A percentile compares a stretch with the other conserved stretches of the same genome.
Conservation (phyloP, 345 rosid species). For the Combretum micranthum region DNA sequence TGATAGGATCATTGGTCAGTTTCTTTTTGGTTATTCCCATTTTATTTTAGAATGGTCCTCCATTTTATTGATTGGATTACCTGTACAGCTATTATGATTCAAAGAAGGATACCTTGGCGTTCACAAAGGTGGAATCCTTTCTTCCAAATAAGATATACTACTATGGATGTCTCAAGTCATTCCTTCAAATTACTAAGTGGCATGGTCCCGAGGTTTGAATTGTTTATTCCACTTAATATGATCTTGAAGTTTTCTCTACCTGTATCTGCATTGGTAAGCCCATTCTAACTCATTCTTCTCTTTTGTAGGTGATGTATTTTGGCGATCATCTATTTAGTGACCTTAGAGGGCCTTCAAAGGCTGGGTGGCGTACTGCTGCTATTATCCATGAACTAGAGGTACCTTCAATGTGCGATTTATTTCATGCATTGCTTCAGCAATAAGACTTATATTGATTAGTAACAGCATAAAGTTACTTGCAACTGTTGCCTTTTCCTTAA, state of each 20-base stretch:
- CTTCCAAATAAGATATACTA: conserved; percentile 73
- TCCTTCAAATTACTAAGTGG: conserved; percentile 93
- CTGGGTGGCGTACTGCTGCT: conserved; percentile 99
- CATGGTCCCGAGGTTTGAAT: conserved; percentile 83
- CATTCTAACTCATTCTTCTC: conserved; percentile 6
- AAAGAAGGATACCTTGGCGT: conserved; percentile 79
- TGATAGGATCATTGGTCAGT: background rate
- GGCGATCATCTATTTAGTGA: conserved; percentile 99
- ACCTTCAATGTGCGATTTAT: conserved; percentile 13
- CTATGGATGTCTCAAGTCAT: conserved; percentile 85
- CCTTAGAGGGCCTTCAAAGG: conserved; percentile 88
- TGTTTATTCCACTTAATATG: conserved; percentile 1
- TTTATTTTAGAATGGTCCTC: background rate
- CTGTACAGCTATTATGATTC: conserved; percentile 71
- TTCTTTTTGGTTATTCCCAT: background rate
- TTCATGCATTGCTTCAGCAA: no score
- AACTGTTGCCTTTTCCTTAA: no score
- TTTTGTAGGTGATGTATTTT: conserved; percentile 78
- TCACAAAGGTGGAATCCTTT: conserved; percentile 75
- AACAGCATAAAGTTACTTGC: no score
- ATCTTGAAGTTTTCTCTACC: background rate
- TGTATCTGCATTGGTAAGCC: background rate
- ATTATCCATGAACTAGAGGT: conserved; percentile 95
- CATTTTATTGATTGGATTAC: conserved; percentile 13
- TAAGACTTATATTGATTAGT: no score